Conservation (phyloP, 192 early-diverging fungal genomes). For the Martensiomyces pterosporus region DNA sequence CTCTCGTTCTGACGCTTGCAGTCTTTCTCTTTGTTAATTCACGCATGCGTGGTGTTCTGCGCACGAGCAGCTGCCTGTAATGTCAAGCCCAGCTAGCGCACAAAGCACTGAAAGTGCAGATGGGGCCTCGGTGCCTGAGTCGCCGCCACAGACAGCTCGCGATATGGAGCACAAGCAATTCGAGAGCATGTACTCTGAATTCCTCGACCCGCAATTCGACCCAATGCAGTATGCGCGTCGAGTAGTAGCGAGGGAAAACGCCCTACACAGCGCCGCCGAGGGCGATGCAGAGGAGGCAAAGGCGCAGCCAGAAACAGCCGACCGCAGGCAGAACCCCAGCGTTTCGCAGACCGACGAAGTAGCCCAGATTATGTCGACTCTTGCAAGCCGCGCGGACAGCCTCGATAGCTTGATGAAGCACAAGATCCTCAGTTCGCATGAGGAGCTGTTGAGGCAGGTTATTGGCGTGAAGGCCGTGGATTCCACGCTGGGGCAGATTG, state of each 20-base stretch:
- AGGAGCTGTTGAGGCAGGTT: constrained; percentile 30
- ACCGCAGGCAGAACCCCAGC: background rate
- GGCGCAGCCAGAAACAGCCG: too few species aligned
- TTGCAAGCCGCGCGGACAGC: constrained; percentile 8
- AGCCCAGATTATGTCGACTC: constrained; percentile 7
- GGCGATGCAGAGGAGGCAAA: too few species aligned
- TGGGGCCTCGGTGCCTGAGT: too few species aligned
- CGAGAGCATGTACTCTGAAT: constrained; percentile 3
- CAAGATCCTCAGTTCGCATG: constrained; percentile 8
- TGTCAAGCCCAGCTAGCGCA: too few species aligned
- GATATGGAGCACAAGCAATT: constrained; percentile 15
- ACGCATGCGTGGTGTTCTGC: too few species aligned
- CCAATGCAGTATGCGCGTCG: constrained; percentile 9
- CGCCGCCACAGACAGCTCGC: too few species aligned
- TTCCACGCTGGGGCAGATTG: constrained; percentile 18
- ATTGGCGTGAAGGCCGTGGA: constrained; percentile 23
- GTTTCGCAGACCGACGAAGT: background rate
- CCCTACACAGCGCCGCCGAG: background rate
- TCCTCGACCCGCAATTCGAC: constrained; percentile 11
- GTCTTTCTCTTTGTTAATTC: too few species aligned
- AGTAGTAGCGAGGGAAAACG: background rate
- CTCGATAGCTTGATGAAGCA: constrained; percentile 20
- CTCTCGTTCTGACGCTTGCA: too few species aligned
- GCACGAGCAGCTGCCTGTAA: too few species aligned
- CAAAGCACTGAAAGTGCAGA: too few species aligned